These are phyloP conservation scores for Neurospora cerealis DNA, from an alignment of 495 filamentous ascomycete genomes.

Conservation along the genomic window DNA sequence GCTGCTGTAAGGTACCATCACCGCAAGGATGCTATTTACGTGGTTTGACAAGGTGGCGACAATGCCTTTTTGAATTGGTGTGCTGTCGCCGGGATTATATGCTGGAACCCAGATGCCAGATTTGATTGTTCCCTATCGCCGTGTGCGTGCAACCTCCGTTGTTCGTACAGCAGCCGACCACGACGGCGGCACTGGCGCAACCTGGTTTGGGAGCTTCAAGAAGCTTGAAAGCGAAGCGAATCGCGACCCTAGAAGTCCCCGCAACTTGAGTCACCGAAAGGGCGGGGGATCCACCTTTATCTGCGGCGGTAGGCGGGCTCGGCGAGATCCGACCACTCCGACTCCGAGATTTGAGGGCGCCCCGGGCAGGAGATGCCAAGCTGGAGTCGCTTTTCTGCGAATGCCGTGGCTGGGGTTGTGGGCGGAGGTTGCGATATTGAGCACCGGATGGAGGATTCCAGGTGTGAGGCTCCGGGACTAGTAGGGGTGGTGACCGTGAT, in stretches of 20 bases:
- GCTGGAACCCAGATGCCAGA: not conserved
- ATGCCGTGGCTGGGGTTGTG: not conserved
- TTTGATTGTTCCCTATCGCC: not conserved
- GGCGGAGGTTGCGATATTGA: not conserved
- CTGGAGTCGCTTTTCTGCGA: not conserved
- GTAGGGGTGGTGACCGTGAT: not conserved
- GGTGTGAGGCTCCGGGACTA: not conserved
- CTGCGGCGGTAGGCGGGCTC: not conserved
- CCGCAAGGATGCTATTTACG: not conserved
- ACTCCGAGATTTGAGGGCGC: not conserved
- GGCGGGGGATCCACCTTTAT: not conserved
- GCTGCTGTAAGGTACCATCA: not conserved
- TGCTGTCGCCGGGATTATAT: not conserved
- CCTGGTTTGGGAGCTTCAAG: not conserved
- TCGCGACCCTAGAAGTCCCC: not conserved
- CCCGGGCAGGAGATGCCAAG: not conserved
- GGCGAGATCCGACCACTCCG: not conserved
- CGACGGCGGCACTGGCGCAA: not conserved
- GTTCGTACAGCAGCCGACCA: not conserved
- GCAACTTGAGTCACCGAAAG: not conserved
- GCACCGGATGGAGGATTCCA: not conserved
- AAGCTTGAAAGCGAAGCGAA: not conserved
- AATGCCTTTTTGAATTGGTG: not conserved
- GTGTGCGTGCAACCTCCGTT: not conserved
- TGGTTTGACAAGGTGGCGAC: not conserved